These are phyloP conservation scores for Geopyxis carbonaria DNA, from an alignment of 495 filamentous ascomycete genomes.

Conservation along the genomic window DNA sequence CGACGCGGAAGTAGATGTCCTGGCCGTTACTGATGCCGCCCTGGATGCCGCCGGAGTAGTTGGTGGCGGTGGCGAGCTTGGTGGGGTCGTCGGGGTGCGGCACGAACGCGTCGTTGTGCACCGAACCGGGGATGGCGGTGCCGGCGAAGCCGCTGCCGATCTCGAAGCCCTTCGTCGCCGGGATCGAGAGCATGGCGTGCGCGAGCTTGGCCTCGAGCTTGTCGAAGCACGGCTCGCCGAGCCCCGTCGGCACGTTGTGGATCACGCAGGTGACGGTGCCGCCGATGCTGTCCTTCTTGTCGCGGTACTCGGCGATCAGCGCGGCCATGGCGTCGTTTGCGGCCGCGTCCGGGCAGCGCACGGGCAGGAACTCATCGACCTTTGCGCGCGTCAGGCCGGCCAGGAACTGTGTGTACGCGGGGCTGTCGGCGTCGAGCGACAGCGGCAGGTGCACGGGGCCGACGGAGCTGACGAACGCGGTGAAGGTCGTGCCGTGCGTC, in stretches of 20 bases:
- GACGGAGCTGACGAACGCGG: constrained; percentile 77
- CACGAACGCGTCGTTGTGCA: constrained; percentile 87
- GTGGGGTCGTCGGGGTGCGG: constrained; percentile 29
- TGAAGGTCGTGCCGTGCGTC: constrained; percentile 73
- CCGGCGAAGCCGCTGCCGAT: constrained; percentile 88
- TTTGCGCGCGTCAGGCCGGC: constrained; percentile 55
- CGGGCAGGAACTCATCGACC: constrained; percentile 69
- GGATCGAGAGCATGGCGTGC: constrained; percentile 94
- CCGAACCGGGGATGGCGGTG: constrained; percentile 70
- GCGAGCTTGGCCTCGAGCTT: constrained; percentile 88
- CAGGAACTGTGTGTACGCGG: constrained; percentile 61
- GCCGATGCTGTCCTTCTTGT: constrained; percentile 78
- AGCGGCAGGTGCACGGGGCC: constrained; percentile 68
- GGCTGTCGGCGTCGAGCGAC: constrained; percentile 63
- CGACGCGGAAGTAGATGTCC: constrained; percentile 85
- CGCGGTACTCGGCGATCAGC: constrained; percentile 61
- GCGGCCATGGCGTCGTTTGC: constrained; percentile 56
- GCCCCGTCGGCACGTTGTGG: constrained; percentile 67
- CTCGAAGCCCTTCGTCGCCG: constrained; percentile 93
- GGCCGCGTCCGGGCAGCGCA: constrained; percentile 62
- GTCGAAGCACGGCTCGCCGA: constrained; percentile 91
- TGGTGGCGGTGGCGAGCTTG: constrained; percentile 72
- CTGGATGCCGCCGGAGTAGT: constrained; percentile 93
- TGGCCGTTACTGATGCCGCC: constrained; percentile 93
- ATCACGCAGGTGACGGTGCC: constrained; percentile 95